phyloP scores from a whole-genome alignment of 441 rosid species.

The Codiaeum variegatum region DNA sequence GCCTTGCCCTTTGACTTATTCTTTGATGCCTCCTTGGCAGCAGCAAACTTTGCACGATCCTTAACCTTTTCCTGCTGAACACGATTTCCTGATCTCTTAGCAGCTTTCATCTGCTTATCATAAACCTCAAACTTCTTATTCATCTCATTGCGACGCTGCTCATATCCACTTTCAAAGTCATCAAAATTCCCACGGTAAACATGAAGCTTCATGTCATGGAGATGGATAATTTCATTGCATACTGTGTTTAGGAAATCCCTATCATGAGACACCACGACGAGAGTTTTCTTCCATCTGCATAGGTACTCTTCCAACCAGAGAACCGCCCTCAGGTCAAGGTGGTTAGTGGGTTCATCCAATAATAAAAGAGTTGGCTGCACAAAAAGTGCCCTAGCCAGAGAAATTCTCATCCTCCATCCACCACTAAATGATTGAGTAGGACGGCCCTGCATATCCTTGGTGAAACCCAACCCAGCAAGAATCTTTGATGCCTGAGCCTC shows the following conservation, averaged over 20 bases:
- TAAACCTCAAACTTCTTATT: constrained; percentile 44
- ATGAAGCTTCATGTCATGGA: constrained; percentile 78
- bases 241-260: constrained; percentile 91
- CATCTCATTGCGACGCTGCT: constrained; percentile 42
- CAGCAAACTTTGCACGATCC: constrained; percentile 33
- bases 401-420: constrained; percentile 98
- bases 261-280: constrained; percentile 92
- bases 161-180: constrained; percentile 66
- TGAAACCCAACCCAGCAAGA: constrained; percentile 89
- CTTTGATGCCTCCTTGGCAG: constrained; percentile 42
- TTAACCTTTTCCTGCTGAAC: constrained; percentile 62
- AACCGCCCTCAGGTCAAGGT: constrained; percentile 90
- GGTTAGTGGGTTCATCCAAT: constrained; percentile 70
- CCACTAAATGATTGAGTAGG: constrained; percentile 45
- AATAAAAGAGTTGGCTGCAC: constrained; percentile 47
- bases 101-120: constrained; percentile 75
- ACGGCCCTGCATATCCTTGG: constrained; percentile 79
- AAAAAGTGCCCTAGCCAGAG: constrained; percentile 89
- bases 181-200: constrained; percentile 81
- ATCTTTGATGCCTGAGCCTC: constrained; percentile 93
- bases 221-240: constrained; percentile 84
- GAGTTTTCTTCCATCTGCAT: constrained; percentile 87
- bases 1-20: constrained; percentile 60
- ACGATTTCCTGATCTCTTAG: constrained; percentile 72
- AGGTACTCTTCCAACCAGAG: constrained; percentile 90